Percentiles rank a stretch among this genome's conserved stretches.
These are phyloP conservation scores for Fremontodendron californicum DNA, from an alignment of 345 rosid genomes.

Conservation along the genomic window DNA sequence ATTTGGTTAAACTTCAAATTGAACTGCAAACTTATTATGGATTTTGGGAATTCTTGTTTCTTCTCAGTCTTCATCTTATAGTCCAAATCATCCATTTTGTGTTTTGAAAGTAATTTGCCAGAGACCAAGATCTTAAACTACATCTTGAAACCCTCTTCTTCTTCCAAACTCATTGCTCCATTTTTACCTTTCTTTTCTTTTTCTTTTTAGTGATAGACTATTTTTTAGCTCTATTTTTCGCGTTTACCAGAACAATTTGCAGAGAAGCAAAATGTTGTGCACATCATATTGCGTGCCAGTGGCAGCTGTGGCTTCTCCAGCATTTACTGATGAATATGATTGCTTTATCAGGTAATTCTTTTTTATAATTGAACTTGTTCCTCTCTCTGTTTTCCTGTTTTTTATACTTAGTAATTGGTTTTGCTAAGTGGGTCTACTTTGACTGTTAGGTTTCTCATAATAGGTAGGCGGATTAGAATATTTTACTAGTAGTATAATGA, in stretches of 20 bases:
- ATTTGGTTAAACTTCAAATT: not conserved
- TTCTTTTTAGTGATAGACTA: constrained; percentile 9
- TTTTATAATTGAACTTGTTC: not conserved
- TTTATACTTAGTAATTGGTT: constrained; percentile 4
- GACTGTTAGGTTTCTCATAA: constrained; percentile 17
- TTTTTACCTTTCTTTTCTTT: not conserved
- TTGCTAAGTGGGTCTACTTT: not conserved
- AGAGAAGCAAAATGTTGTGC: constrained; percentile 39
- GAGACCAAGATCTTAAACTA: constrained; percentile 29
- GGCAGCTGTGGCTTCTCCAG: constrained; percentile 28
- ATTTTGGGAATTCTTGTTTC: constrained; percentile 43
- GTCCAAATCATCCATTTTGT: constrained; percentile 11
- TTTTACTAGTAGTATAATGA: constrained; percentile 11
- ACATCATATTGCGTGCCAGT: constrained; percentile 21
- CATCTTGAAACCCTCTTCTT: constrained; percentile 22
- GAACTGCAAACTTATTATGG: constrained; percentile 34
- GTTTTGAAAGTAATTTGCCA: constrained; percentile 34
- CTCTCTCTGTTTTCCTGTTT: not conserved
- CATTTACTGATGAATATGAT: constrained; percentile 19
- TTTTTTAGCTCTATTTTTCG: constrained; percentile 16
- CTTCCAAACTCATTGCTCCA: constrained; percentile 15
- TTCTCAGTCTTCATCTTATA: constrained; percentile 10
- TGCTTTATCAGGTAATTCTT: constrained; percentile 33
- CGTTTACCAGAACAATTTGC: constrained; percentile 4
- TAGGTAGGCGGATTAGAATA: not conserved